Percentiles rank a stretch among this genome's conserved stretches.
Evolutionary conservation across 2,329 filamentous ascomycete genomes (phyloP).

Genomic region (Didymella segeticola): DNA sequence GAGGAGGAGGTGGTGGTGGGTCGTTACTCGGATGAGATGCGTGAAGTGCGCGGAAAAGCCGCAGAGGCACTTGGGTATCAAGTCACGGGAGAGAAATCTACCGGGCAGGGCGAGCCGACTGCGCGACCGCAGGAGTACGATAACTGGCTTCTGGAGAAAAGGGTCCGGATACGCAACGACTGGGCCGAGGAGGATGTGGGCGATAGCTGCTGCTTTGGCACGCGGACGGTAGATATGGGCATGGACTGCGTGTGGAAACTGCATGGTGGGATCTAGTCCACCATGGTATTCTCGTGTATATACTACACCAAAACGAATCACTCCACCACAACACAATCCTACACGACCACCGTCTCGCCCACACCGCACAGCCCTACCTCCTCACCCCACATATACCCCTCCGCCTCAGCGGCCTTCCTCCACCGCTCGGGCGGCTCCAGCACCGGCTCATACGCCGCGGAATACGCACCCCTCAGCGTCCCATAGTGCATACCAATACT

Average conservation of each 20-base stretch:
- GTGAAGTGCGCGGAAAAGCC: background rate
- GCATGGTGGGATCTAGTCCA: slow-evolving; percentile 37
- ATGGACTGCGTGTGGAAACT: slow-evolving; percentile 37
- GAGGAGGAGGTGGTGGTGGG: background rate
- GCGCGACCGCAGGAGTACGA: slow-evolving; percentile 10
- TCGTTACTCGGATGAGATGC: background rate
- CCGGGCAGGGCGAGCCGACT: background rate
- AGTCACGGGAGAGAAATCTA: background rate
- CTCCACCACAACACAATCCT: background rate
- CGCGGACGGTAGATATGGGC: slow-evolving; percentile 30
- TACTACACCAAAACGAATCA: slow-evolving; percentile 37
- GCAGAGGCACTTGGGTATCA: slow-evolving; percentile 2
- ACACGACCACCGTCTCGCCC: slow-evolving; percentile 56
- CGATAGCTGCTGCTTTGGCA: slow-evolving; percentile 43
- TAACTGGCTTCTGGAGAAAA: slow-evolving; percentile 27
- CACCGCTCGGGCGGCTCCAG: slow-evolving; percentile 56
- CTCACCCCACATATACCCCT: slow-evolving; percentile 48
- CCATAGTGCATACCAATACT: slow-evolving; percentile 62
- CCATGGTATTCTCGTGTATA: background rate
- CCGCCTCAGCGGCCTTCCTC: slow-evolving; percentile 53
- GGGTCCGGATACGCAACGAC: slow-evolving; percentile 15
- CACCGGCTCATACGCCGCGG: slow-evolving; percentile 57
- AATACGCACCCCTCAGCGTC: slow-evolving; percentile 55
- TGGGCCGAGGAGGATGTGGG: slow-evolving; percentile 31
- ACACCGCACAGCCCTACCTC: slow-evolving; percentile 53